A percentile compares a stretch with the other conserved stretches of the same genome.
Conservation (phyloP, 1,284 basidiomycete genomes). For the Pascua sp. region DNA sequence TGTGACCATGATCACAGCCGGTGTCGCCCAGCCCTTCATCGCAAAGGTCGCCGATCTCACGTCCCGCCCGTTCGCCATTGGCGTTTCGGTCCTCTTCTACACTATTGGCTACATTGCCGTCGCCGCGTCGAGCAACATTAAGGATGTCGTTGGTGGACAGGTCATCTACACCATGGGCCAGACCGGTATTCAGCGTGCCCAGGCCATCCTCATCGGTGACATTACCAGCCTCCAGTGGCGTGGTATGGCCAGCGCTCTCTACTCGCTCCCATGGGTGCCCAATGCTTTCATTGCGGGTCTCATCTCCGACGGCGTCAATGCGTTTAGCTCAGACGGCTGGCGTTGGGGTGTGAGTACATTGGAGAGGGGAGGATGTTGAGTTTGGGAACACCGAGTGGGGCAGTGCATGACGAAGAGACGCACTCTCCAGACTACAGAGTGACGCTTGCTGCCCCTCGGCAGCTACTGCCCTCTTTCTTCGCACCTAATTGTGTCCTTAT, state of each 20-base stretch:
- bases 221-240: conserved; percentile 74
- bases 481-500: no score
- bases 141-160: conserved; percentile 17
- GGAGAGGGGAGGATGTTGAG: conserved; percentile 5
- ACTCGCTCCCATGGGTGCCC: conserved; percentile 61
- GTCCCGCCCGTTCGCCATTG: conserved; percentile 28
- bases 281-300: conserved; percentile 44
- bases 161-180: conserved; percentile 22
- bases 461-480: no score
- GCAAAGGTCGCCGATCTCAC: conserved; percentile 40
- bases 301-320: conserved; percentile 61
- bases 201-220: conserved; percentile 55
- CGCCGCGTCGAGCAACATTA: conserved; percentile 20
- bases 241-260: conserved; percentile 66
- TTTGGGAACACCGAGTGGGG: no score
- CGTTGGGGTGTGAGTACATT: conserved; percentile 59
- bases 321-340: conserved; percentile 55
- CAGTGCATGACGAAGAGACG: no score
- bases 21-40: conserved; percentile 44
- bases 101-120: conserved; percentile 37
- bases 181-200: conserved; percentile 19
- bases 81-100: conserved; percentile 33
- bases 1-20: conserved; percentile 37
- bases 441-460: no score
- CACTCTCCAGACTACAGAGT: neutral